Conservation (phyloP, 257 asterid genomes). For the Fraxinus quadrangulata region DNA sequence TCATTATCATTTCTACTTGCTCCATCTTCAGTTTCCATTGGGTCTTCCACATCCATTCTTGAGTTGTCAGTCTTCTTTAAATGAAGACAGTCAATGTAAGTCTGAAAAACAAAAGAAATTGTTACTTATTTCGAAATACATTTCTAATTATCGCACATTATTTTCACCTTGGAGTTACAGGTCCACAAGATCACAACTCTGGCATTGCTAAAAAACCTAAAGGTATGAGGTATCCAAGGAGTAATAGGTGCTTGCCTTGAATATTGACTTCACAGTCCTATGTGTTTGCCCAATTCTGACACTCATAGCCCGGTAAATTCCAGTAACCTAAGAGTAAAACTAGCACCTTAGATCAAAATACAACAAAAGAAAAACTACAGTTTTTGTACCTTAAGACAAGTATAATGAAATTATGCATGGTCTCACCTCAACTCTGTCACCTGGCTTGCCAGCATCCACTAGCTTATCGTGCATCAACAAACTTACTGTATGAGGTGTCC, state of each 20-base stretch:
- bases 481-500: conserved; percentile 98
- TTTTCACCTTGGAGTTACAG: conserved; percentile 17
- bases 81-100: conserved; percentile 95
- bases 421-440: conserved; percentile 96
- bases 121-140: conserved; percentile 3
- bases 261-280: conserved; percentile 92
- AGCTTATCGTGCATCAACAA: conserved; percentile 95
- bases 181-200: not conserved
- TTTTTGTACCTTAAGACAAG: conserved; percentile 1
- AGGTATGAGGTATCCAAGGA: not conserved
- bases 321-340: conserved; percentile 72
- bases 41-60: conserved; percentile 77
- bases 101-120: conserved; percentile 51
- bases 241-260: conserved; percentile 53
- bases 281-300: conserved; percentile 95
- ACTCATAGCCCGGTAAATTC: conserved; percentile 94
- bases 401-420: conserved; percentile 2
- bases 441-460: conserved; percentile 97
- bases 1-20: conserved; percentile 40
- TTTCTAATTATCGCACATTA: conserved; percentile 16
- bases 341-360: conserved; percentile 31
- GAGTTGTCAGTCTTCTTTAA: conserved; percentile 83
- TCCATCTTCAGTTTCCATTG: conserved; percentile 67
- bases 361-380: not conserved
- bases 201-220: conserved; percentile 5